Evolutionary conservation across 257 asterid genomes (phyloP).

Genomic region (Rhazya stricta): DNA sequence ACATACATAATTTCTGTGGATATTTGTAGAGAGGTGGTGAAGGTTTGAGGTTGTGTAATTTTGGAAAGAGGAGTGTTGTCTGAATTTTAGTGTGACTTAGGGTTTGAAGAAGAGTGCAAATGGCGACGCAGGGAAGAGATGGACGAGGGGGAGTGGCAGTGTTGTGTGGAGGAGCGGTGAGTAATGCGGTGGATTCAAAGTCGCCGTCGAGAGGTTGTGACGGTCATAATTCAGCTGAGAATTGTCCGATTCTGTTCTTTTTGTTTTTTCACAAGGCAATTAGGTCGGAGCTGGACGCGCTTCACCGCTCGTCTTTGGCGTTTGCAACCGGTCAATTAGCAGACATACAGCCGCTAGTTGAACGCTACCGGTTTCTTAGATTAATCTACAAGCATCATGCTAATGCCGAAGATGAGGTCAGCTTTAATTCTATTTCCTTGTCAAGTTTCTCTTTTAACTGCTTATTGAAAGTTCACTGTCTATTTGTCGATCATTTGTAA

Average conservation of each 20-base stretch:
- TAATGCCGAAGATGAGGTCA: conserved; percentile 48
- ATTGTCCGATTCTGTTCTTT: conserved; percentile 36
- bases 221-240: conserved; percentile 15
- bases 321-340: conserved; percentile 32
- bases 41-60: neutral
- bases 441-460: neutral
- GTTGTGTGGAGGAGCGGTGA: conserved; percentile 31
- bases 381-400: conserved; percentile 43
- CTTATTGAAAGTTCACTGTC: neutral
- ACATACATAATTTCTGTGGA: neutral
- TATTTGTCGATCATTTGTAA: neutral
- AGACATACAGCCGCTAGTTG: conserved; percentile 31
- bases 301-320: conserved; percentile 41
- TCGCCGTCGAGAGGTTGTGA: conserved; percentile 27
- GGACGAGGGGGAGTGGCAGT: conserved; percentile 45
- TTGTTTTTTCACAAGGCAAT: conserved; percentile 44
- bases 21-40: neutral
- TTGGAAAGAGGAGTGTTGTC: neutral
- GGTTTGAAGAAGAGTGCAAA: conserved; percentile 12
- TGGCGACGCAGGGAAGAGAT: conserved; percentile 39
- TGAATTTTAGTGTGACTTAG: conserved; percentile 7
- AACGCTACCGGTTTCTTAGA: conserved; percentile 36
- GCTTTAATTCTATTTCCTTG: neutral
- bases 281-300: conserved; percentile 39
- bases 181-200: conserved; percentile 27